phyloP scores from a whole-genome alignment of 441 rosid species.

The Theobroma grandiflorum region DNA sequence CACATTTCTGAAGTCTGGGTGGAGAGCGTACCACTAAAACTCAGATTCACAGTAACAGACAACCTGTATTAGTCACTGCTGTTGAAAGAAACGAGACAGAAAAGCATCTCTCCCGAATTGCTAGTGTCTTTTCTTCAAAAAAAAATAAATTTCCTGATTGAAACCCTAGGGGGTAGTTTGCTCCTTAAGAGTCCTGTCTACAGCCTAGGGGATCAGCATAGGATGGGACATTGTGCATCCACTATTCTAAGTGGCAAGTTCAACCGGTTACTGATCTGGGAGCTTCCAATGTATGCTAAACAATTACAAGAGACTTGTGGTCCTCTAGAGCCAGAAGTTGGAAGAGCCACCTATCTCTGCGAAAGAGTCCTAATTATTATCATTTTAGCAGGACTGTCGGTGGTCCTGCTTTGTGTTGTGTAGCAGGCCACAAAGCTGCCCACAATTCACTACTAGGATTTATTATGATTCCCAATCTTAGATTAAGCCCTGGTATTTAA shows the following conservation, averaged over 20 bases:
- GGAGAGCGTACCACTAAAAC: background rate
- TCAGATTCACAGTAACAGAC: background rate
- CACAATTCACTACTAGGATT: background rate
- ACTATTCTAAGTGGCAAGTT: background rate
- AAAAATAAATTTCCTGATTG: background rate
- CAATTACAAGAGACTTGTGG: background rate
- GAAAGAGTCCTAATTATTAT: background rate
- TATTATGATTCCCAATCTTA: background rate
- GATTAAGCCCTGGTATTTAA: no score
- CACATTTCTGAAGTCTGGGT: background rate
- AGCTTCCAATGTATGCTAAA: background rate
- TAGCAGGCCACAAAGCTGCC: background rate
- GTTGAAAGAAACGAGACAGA: background rate
- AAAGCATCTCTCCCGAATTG: background rate
- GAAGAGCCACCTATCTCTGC: background rate
- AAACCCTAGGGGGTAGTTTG: background rate
- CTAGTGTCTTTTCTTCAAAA: background rate
- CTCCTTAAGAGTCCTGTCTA: background rate
- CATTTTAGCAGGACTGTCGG: background rate
- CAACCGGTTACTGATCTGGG: background rate
- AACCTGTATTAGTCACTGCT: background rate
- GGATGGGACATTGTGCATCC: background rate
- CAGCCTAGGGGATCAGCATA: background rate
- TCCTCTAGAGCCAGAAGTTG: background rate
- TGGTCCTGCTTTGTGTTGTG: background rate